These are phyloP conservation scores for Neohortaea acidophila DNA, from an alignment of 495 filamentous ascomycete species.

Conservation along the genomic window DNA sequence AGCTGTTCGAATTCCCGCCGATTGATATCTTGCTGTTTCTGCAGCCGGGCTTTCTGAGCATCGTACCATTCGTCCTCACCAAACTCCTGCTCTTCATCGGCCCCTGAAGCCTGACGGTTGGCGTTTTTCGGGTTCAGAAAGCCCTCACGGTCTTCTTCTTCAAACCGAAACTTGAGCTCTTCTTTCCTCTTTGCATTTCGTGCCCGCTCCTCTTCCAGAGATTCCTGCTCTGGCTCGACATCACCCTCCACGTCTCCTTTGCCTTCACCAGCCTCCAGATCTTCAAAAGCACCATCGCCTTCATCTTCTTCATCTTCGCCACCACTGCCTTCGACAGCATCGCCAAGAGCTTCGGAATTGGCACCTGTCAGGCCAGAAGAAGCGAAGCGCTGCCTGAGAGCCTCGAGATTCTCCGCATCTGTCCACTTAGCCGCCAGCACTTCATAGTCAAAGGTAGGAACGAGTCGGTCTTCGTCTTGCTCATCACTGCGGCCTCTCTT, in stretches of 20 bases:
- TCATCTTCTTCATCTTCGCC: constrained; percentile 35
- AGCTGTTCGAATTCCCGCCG: constrained; percentile 75
- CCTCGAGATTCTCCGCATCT: constrained; percentile 58
- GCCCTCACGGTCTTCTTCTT: constrained; percentile 91
- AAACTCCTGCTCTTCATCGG: constrained; percentile 51
- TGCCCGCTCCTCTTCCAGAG: constrained; percentile 70
- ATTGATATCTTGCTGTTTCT: constrained; percentile 92
- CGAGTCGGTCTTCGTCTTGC: constrained; percentile 54
- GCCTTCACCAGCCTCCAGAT: constrained; percentile 63
- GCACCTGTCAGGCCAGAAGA: constrained; percentile 35
- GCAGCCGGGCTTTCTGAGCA: constrained; percentile 79
- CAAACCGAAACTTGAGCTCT: constrained; percentile 83
- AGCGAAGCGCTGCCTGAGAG: constrained; percentile 56
- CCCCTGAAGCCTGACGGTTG: constrained; percentile 44
- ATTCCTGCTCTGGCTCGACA: constrained; percentile 26
- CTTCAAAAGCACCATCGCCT: constrained; percentile 81
- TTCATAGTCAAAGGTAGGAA: constrained; percentile 69
- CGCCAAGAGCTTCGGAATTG: constrained; percentile 14
- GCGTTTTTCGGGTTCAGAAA: constrained; percentile 72
- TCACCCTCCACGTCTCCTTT: constrained; percentile 25
- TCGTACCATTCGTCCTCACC: constrained; percentile 99
- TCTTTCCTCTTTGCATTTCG: constrained; percentile 85
- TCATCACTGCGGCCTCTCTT: constrained; percentile 52
- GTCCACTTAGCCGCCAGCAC: constrained; percentile 74
- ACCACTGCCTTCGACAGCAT: constrained; percentile 33